Base-by-base conservation (phyloP, 805 yeast species). In the Metschnikowia vanudenii region DNA sequence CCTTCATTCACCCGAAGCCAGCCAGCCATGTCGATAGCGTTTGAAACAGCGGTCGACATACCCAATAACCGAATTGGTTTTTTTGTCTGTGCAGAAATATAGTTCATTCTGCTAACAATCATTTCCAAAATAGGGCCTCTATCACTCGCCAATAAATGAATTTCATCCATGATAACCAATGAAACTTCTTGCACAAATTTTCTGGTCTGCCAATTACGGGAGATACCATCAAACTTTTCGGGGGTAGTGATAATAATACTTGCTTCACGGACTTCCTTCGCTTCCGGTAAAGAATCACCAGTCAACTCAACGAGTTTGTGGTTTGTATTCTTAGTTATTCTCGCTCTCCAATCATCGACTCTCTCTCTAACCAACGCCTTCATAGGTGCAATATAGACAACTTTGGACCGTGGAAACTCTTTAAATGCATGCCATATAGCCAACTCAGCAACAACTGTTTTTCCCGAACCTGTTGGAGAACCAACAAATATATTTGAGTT, bases 401-500 rank as follows among this genome's bases (percentile, higher is more conserved):
- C 76, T 55, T 90, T 90, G 1, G 88, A 80, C 10, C 83, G 80
- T 0, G 97, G 97, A 47, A 76, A 82, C 39, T 86, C 85, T 38
- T 77, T 80, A 63, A 92, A 86, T 0, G 99, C 97, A 62, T 90
- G 92, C 97, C 98, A 94, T 13, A 94, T 88, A 0, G 98, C 98
- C 46, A 94, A 67, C 61, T 94, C 99, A 0, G 98, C 96, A 24
- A 95, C 98, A 29, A 94, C 85, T 0, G 99, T 94, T 65, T 94
- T 94, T 55, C 99, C 99, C 0, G 97, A 92, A 19, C 99, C 99
- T 2, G 99, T 94, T 2, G 99, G 99, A 0, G 98, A 90, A 9
- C 99, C 99, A 37, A 94, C 88, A 64, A 94, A 87, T 0, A 85
- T 91, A 62, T 86, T 87, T 1, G 85, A 77, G 51, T 85, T 80